These are phyloP conservation scores for Chrysanthemum seticuspe DNA, from an alignment of 129 eudicot species.

Conservation along the genomic window DNA sequence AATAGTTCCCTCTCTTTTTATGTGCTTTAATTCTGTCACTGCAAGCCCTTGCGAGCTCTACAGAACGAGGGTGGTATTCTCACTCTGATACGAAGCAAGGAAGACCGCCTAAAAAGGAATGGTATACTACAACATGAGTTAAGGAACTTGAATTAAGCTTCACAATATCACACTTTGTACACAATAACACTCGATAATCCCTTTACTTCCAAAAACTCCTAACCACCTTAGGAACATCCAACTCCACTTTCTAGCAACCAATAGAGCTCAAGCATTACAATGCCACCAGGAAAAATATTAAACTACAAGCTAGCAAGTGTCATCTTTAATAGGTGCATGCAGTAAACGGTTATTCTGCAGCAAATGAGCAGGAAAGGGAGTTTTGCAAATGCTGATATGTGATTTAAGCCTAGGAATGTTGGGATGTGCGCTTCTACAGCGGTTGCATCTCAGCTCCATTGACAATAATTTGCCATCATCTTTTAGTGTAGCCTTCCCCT, in stretches of 20 bases:
- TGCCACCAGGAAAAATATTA: neutral
- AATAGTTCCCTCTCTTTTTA: too few relatives aligned
- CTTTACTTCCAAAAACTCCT: neutral
- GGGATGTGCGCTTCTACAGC: constrained; percentile 91
- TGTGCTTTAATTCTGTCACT: too few relatives aligned
- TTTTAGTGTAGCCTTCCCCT: constrained; percentile 47
- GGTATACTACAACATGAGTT: too few relatives aligned
- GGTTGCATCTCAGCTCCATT: constrained; percentile 89
- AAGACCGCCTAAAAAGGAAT: too few relatives aligned
- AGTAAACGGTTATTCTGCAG: constrained; percentile 60
- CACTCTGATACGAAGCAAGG: too few relatives aligned
- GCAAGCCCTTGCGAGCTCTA: too few relatives aligned
- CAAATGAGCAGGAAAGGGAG: constrained; percentile 59
- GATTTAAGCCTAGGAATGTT: constrained; percentile 84
- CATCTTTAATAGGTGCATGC: constrained; percentile 24
- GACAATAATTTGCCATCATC: constrained; percentile 53
- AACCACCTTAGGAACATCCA: neutral
- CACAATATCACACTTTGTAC: neutral
- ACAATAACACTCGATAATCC: neutral
- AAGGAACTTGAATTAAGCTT: too few relatives aligned
- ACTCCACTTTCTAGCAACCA: neutral
- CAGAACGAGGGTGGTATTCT: too few relatives aligned
- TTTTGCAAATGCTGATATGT: constrained; percentile 64
- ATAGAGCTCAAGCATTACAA: neutral
- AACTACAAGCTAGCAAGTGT: constrained; percentile 4